Evolutionary conservation across 352 stramenopile species (phyloP).

Genomic region (Pythium biforme): DNA sequence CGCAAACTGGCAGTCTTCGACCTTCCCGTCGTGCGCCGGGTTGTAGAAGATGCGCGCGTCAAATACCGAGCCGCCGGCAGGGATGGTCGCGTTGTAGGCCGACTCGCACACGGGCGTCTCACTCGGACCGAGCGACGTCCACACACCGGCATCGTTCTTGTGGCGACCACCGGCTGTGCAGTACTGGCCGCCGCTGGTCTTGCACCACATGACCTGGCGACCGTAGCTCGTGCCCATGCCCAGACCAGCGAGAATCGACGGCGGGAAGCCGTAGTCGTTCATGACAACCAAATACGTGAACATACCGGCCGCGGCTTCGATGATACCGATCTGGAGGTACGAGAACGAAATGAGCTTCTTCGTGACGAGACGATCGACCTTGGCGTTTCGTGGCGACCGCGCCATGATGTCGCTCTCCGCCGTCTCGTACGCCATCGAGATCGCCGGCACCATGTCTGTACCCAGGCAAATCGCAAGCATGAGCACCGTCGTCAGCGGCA

Average conservation of each 20-base stretch:
- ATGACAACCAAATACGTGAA: slow-evolving; percentile 86
- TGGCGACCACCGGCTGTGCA: slow-evolving; percentile 67
- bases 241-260: slow-evolving; percentile 71
- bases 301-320: slow-evolving; percentile 83
- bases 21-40: slow-evolving; percentile 44
- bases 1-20: slow-evolving; percentile 84
- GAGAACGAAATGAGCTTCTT: slow-evolving; percentile 86
- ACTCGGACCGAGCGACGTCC: slow-evolving; percentile 37
- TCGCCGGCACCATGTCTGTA: slow-evolving; percentile 91
- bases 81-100: slow-evolving; percentile 53
- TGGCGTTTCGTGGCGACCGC: slow-evolving; percentile 72
- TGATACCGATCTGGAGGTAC: slow-evolving; percentile 88
- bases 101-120: slow-evolving; percentile 38
- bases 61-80: slow-evolving; percentile 53
- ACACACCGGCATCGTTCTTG: slow-evolving; percentile 31
- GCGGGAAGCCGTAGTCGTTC: slow-evolving; percentile 87
- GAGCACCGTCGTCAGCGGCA: slow-evolving; percentile 87
- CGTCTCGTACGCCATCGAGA: slow-evolving; percentile 91
- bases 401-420: slow-evolving; percentile 88
- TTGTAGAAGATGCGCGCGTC: slow-evolving; percentile 85
- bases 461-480: slow-evolving; percentile 91
- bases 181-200: slow-evolving; percentile 53
- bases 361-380: slow-evolving; percentile 85
- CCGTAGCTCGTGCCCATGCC: slow-evolving; percentile 79
- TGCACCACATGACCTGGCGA: slow-evolving; percentile 82